Evolutionary conservation across 2,329 filamentous ascomycete species (phyloP), one percentile per base, ranked within the genome.

Genomic region (Venturia aucupariae): DNA sequence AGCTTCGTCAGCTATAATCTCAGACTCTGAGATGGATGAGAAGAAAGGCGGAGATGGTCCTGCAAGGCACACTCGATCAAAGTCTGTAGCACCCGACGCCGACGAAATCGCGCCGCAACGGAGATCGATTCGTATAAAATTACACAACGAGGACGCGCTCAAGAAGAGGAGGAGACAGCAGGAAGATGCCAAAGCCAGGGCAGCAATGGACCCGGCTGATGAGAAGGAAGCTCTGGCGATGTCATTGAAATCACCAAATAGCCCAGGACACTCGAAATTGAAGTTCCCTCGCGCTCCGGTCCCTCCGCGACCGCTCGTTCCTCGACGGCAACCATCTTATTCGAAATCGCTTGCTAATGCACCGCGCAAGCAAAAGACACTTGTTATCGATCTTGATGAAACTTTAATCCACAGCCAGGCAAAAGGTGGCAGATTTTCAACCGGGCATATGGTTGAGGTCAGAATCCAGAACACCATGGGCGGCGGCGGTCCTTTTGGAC

Each of bases 401-500:
- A 99, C 94, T 0, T 79, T 99, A 69, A 99, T 99, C 69, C 94
- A 99, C 81, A 97, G 92, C 76, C 92, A 97, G 83, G 92, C 93
- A 66, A 97, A 97, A 75, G 94, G 94, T 38, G 92, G 93, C 63
- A 86, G 93, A 66, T 96, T 96, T 88, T 93, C 90, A 71, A 93
- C 90, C 24, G 94, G 94, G 22, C 94, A 99, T 77, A 99, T 99
- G 94, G 92, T 99, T 62, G 94, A 99, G 78, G 94, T 99, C 68
- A 92, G 92, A 71, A 82, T 96, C 66, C 90, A 89, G 73, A 87
- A 87, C 65, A 86, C 67, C 78, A 83, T 90, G 55, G 83, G 85
- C 60, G 86, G 85, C 39, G 86, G 88, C 32, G 83, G 86, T 69
- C 80, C 85, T 24, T 78, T 90, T 32, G 90, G 90, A 8, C 90